Base-by-base conservation (phyloP, 2,329 filamentous ascomycete species). In the Hypomyces perniciosus region DNA sequence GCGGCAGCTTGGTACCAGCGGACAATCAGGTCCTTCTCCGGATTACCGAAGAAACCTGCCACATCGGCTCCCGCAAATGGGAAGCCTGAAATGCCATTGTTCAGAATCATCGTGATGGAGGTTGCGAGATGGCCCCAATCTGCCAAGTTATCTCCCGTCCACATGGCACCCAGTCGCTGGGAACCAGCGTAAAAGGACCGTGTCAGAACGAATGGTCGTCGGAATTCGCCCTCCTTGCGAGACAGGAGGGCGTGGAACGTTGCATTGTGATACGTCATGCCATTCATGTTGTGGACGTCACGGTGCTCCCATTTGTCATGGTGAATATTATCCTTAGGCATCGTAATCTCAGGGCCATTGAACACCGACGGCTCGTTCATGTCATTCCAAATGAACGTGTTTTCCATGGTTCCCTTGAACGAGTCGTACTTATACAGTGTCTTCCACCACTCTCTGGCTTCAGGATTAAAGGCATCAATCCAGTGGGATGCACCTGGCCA, bases 361-460 rank as follows among this genome's bases (percentile, higher is more conserved):
- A 99, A 99, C 2, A 99, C 93, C 0, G 93, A 97, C 0, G 93
- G 93, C 72, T 99, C 93, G 65, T 96, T 97, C 93, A 99, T 99
- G 68, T 99, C 93, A 68, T 99, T 99, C 93, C 93, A 99, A 61
- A 99, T 83, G 69, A 90, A 96, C 0, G 89, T 85, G 68, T 97
- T 99, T 57, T 85, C 77, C 60, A 85, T 79, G 1, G 90, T 90
- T 44, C 90, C 91, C 68, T 89, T 88, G 78, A 96, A 99, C 38
- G 73, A 80, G 65, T 89, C 84, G 59, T 95, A 97, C 62, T 87
- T 85, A 78, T 95, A 97, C 8, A 97, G 79, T 3, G 77, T 72
- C 59, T 83, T 86, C 92, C 93, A 99, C 93, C 93, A 99, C 55
- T 87, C 82, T 48, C 87, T 81, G 6, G 90, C 88, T 48, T 86